These are phyloP conservation scores for Oidium heveae DNA, from an alignment of 2,329 filamentous ascomycete genomes.

Conservation along the genomic window DNA sequence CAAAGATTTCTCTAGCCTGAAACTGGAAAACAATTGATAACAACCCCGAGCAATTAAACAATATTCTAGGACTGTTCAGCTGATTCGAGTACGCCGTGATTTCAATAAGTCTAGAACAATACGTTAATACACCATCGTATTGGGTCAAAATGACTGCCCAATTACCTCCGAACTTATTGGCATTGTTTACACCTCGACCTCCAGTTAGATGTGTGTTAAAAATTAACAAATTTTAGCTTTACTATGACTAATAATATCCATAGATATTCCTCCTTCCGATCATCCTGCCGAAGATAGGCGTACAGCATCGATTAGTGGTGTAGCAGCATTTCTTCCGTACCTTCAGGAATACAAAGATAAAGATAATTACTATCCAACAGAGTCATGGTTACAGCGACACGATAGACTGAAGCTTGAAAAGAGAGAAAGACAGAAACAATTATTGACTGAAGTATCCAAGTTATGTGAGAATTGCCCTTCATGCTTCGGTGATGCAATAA, in stretches of 20 bases:
- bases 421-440: constrained; percentile 35
- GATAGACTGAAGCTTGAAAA: constrained; percentile 69
- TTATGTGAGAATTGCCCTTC: constrained; percentile 12
- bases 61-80: too few relatives aligned
- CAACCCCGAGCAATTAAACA: too few relatives aligned
- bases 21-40: too few relatives aligned
- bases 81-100: too few relatives aligned
- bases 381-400: constrained; percentile 77
- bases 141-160: background rate
- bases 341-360: constrained; percentile 56
- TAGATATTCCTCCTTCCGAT: constrained; percentile 39
- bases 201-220: constrained; percentile 43
- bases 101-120: too few relatives aligned
- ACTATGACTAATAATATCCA: background rate
- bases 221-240: too few relatives aligned
- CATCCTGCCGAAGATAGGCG: constrained; percentile 59
- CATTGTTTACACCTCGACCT: constrained; percentile 81
- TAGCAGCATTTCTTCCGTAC: constrained; percentile 50
- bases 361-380: constrained; percentile 54
- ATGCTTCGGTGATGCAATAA: constrained; percentile 4
- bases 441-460: constrained; percentile 11
- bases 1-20: too few relatives aligned
- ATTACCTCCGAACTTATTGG: constrained; percentile 21
- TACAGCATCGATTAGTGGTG: constrained; percentile 45
- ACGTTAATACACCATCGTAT: background rate